These are phyloP conservation scores for Umbelopsis isabellina DNA, from an alignment of 192 early-diverging fungal species.

Conservation along the genomic window DNA sequence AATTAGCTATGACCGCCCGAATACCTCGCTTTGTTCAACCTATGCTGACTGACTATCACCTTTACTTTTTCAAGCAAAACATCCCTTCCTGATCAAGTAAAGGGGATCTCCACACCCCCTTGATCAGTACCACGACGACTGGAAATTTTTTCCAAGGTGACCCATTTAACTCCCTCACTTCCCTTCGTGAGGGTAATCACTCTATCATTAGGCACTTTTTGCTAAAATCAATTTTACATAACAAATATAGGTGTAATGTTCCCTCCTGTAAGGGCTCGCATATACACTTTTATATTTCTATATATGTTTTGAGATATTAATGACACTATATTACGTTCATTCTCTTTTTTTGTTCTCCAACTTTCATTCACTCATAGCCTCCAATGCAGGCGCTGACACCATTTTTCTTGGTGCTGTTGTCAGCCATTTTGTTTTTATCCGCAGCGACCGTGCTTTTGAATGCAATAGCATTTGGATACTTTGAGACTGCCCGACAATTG, in stretches of 20 bases:
- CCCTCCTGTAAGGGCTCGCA: background rate
- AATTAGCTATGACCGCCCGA: background rate
- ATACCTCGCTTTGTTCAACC: background rate
- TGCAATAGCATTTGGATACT: background rate
- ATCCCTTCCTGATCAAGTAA: too few species aligned
- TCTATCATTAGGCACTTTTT: too few species aligned
- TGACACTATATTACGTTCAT: background rate
- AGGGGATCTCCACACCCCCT: background rate
- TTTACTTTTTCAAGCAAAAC: too few species aligned
- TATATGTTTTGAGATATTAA: background rate
- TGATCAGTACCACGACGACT: background rate
- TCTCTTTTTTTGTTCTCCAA: background rate
- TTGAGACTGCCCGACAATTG: constrained; percentile 9
- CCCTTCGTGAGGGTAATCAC: too few species aligned
- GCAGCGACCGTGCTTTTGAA: background rate
- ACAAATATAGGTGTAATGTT: background rate
- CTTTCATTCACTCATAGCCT: background rate
- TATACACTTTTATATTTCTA: background rate
- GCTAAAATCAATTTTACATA: background rate
- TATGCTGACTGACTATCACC: too few species aligned
- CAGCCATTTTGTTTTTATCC: constrained; percentile 2
- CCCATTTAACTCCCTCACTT: background rate
- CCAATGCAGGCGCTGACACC: constrained; percentile 7
- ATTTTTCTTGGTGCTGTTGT: background rate
- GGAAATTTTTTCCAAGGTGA: background rate